Conservation (phyloP, 192 early-diverging fungal genomes). For the Coemansia sp. region DNA sequence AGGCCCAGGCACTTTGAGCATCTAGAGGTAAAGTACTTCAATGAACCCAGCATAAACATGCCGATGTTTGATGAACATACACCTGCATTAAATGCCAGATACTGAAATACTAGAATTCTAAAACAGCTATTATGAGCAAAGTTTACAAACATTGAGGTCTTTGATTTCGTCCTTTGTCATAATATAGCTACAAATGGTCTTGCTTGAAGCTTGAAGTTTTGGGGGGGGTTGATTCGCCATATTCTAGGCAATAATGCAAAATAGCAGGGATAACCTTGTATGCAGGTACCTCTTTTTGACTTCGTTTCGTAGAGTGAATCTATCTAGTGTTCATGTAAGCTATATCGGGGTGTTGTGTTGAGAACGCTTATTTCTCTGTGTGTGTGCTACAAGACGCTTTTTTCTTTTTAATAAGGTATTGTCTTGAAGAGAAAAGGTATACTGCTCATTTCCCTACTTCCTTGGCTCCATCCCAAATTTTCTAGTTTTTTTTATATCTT, state of each 20-base stretch:
- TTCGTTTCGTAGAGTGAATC: neutral
- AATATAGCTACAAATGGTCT: neutral
- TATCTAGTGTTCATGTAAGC: neutral
- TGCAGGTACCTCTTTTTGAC: neutral
- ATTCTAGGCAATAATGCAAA: neutral
- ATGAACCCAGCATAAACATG: neutral
- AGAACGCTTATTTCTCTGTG: neutral
- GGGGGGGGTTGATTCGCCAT: neutral
- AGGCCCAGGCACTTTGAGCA: too few relatives aligned
- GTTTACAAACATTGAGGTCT: neutral
- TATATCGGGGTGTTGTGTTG: neutral
- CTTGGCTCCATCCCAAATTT: too few relatives aligned
- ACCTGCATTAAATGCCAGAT: neutral
- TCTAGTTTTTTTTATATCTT: neutral
- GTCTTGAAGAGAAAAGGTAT: too few relatives aligned
- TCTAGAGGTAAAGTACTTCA: too few relatives aligned
- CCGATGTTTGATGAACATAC: conserved; percentile 1
- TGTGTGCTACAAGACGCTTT: neutral
- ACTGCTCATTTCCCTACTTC: too few relatives aligned
- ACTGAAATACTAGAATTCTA: neutral
- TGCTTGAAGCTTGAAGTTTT: neutral
- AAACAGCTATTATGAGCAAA: neutral
- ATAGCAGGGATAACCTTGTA: neutral
- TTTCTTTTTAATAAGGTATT: neutral
- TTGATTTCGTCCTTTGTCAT: neutral